A percentile compares a stretch with the other conserved stretches of the same genome.
phyloP scores from a whole-genome alignment of 2,329 filamentous ascomycete genomes.

The Penicillium sumatraense region DNA sequence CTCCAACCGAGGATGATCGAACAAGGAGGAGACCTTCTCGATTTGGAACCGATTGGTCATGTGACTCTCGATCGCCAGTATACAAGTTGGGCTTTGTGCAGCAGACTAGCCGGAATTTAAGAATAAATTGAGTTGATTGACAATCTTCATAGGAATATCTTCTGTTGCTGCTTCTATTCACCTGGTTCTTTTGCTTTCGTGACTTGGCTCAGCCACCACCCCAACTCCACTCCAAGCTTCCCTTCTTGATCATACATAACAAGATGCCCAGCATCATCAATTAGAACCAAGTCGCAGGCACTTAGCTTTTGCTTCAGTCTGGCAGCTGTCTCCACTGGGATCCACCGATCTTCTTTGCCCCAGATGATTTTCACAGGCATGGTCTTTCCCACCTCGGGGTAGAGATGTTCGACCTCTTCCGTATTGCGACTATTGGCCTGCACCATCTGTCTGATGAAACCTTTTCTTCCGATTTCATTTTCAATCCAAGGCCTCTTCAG shows the following conservation, averaged over 20 bases:
- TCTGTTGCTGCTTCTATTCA: too few species aligned
- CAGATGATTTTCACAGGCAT: constrained; percentile 50
- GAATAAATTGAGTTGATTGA: too few species aligned
- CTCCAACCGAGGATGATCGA: not conserved
- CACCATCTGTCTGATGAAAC: constrained; percentile 49
- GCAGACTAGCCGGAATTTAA: not conserved
- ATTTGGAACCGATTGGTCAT: not conserved
- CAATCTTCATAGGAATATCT: too few species aligned
- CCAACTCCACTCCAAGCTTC: constrained; percentile 43
- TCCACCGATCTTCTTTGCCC: constrained; percentile 51
- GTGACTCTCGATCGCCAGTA: not conserved
- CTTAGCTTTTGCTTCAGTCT: constrained; percentile 35
- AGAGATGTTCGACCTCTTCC: constrained; percentile 44
- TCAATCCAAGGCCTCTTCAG: constrained; percentile 44
- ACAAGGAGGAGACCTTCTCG: not conserved
- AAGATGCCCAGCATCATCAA: constrained; percentile 50
- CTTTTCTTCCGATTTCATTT: constrained; percentile 32
- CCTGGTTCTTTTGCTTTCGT: not conserved
- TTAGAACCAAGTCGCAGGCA: constrained; percentile 28
- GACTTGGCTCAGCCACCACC: constrained; percentile 15
- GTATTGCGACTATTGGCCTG: constrained; percentile 38
- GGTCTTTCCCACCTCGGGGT: constrained; percentile 40
- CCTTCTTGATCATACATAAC: constrained; percentile 51
- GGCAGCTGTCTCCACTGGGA: constrained; percentile 46
- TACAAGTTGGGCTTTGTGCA: not conserved